Evolutionary conservation across 2,329 filamentous ascomycete genomes (phyloP).

Genomic region (Diaporthe australafricana): DNA sequence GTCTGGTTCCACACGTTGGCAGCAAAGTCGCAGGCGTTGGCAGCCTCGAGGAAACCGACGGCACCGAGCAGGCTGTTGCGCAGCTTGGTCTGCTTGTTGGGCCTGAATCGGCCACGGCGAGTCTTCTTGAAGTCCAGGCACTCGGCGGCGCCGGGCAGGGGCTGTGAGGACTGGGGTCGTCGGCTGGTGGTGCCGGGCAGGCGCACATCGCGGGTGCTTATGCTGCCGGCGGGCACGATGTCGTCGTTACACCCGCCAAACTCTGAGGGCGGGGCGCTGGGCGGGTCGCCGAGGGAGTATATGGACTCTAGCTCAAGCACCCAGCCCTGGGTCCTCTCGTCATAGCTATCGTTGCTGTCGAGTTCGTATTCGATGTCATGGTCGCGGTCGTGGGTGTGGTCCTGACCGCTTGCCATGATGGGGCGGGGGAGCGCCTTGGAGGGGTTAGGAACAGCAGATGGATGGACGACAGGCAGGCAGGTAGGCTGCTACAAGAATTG

Average conservation of each 20-base stretch:
- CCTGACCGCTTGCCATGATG: conserved; percentile 11
- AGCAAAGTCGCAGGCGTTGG: conserved; percentile 67
- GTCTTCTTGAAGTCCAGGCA: conserved; percentile 32
- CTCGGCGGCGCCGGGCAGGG: conserved; percentile 34
- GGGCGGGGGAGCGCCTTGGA: conserved; percentile 13
- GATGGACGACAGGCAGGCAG: not conserved
- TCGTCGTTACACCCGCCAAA: conserved; percentile 28
- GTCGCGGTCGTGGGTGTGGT: not conserved
- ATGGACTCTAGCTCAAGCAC: conserved; percentile 34
- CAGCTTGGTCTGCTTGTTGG: conserved; percentile 35
- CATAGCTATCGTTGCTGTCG: conserved; percentile 22
- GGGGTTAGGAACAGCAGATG: not conserved
- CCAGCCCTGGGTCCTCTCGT: conserved; percentile 35
- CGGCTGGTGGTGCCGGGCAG: not conserved
- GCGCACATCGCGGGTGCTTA: conserved; percentile 27
- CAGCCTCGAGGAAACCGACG: conserved; percentile 65
- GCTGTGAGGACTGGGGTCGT: conserved; percentile 16
- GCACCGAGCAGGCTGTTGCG: conserved; percentile 40
- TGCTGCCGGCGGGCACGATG: conserved; percentile 21
- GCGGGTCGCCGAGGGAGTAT: conserved; percentile 28
- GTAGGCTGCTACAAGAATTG: not conserved
- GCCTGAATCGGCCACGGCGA: conserved; percentile 17
- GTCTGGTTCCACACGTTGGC: conserved; percentile 68
- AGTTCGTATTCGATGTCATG: not conserved
- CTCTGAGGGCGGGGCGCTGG: conserved; percentile 18